Conservation (phyloP, 2,329 filamentous ascomycete species). For the Diaporthe sp. region DNA sequence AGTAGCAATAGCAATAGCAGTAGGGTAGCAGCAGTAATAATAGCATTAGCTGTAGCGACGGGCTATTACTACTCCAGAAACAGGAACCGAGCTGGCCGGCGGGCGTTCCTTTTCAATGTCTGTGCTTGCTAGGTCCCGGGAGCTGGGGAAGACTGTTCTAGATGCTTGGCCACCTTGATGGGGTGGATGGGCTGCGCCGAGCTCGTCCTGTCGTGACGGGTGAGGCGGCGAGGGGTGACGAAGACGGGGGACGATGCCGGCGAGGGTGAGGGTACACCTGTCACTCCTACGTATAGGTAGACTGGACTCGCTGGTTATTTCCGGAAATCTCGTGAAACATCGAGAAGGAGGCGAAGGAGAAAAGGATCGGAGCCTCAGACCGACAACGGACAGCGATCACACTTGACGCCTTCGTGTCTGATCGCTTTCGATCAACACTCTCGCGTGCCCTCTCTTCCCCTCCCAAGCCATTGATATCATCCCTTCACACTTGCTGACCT, state of each 20-base stretch:
- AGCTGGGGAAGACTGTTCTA: constrained; percentile 32
- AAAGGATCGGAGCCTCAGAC: background rate
- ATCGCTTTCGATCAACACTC: constrained; percentile 16
- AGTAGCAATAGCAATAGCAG: no score
- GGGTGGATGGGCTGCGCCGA: background rate
- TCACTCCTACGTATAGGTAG: background rate
- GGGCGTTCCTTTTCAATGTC: constrained; percentile 9
- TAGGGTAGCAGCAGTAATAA: background rate
- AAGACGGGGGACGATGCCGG: no score
- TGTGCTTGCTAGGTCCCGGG: constrained; percentile 3
- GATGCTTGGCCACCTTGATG: constrained; percentile 10
- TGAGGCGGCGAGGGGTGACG: background rate
- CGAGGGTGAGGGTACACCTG: constrained; percentile 22
- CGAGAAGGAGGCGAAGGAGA: background rate
- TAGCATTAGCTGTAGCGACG: background rate
- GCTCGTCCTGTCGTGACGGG: background rate
- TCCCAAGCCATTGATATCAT: constrained; percentile 27
- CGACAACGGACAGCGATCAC: background rate
- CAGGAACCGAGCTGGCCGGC: background rate
- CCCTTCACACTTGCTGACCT: constrained; percentile 1
- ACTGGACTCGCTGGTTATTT: background rate
- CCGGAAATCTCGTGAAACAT: background rate
- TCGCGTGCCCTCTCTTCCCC: no score
- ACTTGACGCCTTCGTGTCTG: background rate
- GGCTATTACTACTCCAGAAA: background rate